Evolutionary conservation across 331 rosid species (phyloP), one percentile per base, ranked within the genome.

Genomic region (Arachis monticola): DNA sequence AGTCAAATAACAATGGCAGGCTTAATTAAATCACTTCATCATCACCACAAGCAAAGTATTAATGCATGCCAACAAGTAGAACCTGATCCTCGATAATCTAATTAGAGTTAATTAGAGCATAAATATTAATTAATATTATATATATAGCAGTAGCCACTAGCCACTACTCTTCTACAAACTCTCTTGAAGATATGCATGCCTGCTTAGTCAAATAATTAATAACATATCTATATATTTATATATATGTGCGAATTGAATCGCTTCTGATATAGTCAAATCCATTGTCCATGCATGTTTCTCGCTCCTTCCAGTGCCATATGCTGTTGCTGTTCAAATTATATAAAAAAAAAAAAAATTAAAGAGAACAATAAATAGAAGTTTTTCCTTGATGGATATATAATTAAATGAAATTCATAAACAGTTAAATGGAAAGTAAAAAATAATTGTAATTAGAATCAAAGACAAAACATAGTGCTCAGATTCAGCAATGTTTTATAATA

Each of bases 241-340:
- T 35, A 81, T 70, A 88, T 70, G 35, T 84, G 88, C 12, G 76
- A 56, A 60, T 58, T 79, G 84, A 75, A 81, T 85, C 51, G 73
- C 90, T 85, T 81, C 78, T 48, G 60, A 81, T 64, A 46, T 80
- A 81, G 12, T 81, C 78, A 75, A 86, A 89, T 40, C 85, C 91
- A 83, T 66, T 81, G 42, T 80, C 90, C 89, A 83, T 69, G 41
- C 90, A 91, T 66, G 30, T 85, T 88, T 71, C 90, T 89, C 47
- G 48, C 80, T 12, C 82, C 91, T 76, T 85, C 93, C 52, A 80
- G 45, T n/a, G 88, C 89, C 87, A 89, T 63, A 75, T 81, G 87
- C 8, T 85, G 88, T 62, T 83, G 85, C 88, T 89, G 92, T 42
- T 70, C 3, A 35, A 27, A 35, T 7, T 12, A 17, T 17, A 17